phyloP scores from a whole-genome alignment of 176 grass and related monocot species.

The Microstegium vimineum region DNA sequence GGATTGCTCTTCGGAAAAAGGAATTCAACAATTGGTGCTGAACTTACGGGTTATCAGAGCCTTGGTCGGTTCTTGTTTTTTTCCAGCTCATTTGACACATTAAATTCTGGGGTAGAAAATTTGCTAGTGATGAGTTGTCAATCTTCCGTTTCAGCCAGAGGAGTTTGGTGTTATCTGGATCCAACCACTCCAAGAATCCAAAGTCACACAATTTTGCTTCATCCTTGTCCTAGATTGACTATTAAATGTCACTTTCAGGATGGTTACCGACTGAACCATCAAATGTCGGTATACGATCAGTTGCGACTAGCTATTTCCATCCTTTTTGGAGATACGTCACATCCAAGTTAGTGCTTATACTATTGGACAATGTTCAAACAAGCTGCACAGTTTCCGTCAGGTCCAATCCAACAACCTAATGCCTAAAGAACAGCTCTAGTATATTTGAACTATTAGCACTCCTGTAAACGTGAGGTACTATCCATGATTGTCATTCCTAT shows the following conservation, averaged over 20 bases:
- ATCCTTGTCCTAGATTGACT: neutral
- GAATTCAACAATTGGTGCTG: no score
- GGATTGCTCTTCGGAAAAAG: no score
- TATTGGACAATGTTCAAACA: neutral
- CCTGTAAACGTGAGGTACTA: neutral
- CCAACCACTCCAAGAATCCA: neutral
- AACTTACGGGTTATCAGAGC: no score
- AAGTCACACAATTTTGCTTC: neutral
- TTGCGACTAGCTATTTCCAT: neutral
- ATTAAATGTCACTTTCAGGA: conserved; percentile 1
- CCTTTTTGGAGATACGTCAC: neutral
- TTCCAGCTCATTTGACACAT: neutral
- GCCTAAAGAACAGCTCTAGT: neutral
- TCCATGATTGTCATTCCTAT: no score
- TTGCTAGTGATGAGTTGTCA: no score
- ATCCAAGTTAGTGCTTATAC: neutral
- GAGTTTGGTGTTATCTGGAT: neutral
- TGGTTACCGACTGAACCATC: neutral
- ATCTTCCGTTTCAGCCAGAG: neutral
- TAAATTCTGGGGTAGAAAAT: neutral
- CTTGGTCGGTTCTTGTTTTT: no score
- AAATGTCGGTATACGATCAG: neutral
- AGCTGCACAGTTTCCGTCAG: neutral
- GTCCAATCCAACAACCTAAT: neutral
- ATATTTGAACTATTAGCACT: no score